Evolutionary conservation across 768 basidiomycete species (phyloP), one percentile per base, ranked within the genome.

Genomic region (Collybia nuda): DNA sequence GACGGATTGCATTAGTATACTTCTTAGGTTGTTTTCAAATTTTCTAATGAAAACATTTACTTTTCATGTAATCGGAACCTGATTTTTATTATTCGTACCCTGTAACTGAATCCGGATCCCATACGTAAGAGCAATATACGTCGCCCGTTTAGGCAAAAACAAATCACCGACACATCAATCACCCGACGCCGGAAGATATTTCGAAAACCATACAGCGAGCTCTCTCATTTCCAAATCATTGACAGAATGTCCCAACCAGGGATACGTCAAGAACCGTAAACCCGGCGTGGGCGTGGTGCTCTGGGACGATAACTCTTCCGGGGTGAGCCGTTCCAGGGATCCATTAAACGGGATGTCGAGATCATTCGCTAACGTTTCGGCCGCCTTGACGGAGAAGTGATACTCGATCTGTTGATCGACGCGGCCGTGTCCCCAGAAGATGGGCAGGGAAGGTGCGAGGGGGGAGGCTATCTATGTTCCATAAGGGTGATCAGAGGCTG

Each of bases 401-500:
- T 78, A 80, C 17, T 71, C 64, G 26, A 91, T 80, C 40, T 85
- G 74, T 6, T 64, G 74, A 63, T 93, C 90, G 7, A 62, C 69
- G 18, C 70, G 78, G 12, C 88, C 89, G 52, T 90, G 88, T 23
- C 81, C 88, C 82, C 86, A 86, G 63, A 90, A 87, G n/a, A 90
- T 72, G 0, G 88, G 86, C 8, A 81, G 67, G 1, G 74, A 72
- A 40, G 70, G 69, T 6, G 79, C 74, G 47, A 75, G 64, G 3
- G 74, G 64, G 11, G 74, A 73, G 29, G 71, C 59, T 66, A 86
- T 77, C 83, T 86, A 26, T 26, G 24, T 26, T 26, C 24, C 4
- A 26, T 26, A 26, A 4, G 14, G 23, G 52, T 32, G 24, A 35
- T 44, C n/a, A n/a, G n/a, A n/a, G n/a, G n/a, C n/a, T n/a, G n/a